A percentile compares a stretch with the other conserved stretches of the same genome.
These are phyloP conservation scores for Chlorella sorokiniana DNA, from an alignment of 139 green algal species.

Conservation along the genomic window DNA sequence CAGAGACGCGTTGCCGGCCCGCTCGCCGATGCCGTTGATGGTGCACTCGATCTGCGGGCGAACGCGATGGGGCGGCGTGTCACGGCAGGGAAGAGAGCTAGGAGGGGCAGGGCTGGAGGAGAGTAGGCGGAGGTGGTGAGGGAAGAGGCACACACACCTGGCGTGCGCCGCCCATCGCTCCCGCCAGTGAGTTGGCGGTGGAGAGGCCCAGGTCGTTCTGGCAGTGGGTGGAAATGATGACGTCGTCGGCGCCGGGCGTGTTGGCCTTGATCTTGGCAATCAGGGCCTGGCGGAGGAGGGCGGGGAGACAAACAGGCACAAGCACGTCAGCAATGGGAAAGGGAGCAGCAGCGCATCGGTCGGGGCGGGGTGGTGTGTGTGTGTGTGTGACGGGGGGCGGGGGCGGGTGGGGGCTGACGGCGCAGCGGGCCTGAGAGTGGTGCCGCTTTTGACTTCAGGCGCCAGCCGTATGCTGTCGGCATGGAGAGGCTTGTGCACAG, in stretches of 20 bases:
- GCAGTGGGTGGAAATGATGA: slow-evolving; percentile 97
- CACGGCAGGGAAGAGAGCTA: background rate
- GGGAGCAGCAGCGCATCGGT: too few species aligned
- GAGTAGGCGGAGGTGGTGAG: background rate
- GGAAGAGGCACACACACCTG: slow-evolving; percentile 30
- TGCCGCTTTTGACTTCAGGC: too few species aligned
- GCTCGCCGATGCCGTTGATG: slow-evolving; percentile 99
- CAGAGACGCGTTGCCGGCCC: slow-evolving; percentile 95
- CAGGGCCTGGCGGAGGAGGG: slow-evolving; percentile 49
- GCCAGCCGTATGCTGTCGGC: too few species aligned
- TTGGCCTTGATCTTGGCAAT: slow-evolving; percentile 92
- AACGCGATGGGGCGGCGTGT: background rate
- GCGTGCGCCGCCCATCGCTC: slow-evolving; percentile 48
- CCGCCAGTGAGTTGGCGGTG: slow-evolving; percentile 93
- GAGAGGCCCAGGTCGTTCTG: slow-evolving; percentile 98
- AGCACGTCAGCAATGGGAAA: background rate
- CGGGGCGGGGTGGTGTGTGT: too few species aligned
- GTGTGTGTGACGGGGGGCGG: too few species aligned
- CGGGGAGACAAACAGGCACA: background rate
- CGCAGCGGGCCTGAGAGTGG: too few species aligned
- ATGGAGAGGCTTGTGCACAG: too few species aligned
- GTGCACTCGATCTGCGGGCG: slow-evolving; percentile 92
- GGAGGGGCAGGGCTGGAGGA: background rate
- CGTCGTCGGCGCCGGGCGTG: slow-evolving; percentile 77
- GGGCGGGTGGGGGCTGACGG: too few species aligned